These are phyloP conservation scores for Phialocephala sp. DNA, from an alignment of 2,329 filamentous ascomycete genomes.

Conservation along the genomic window DNA sequence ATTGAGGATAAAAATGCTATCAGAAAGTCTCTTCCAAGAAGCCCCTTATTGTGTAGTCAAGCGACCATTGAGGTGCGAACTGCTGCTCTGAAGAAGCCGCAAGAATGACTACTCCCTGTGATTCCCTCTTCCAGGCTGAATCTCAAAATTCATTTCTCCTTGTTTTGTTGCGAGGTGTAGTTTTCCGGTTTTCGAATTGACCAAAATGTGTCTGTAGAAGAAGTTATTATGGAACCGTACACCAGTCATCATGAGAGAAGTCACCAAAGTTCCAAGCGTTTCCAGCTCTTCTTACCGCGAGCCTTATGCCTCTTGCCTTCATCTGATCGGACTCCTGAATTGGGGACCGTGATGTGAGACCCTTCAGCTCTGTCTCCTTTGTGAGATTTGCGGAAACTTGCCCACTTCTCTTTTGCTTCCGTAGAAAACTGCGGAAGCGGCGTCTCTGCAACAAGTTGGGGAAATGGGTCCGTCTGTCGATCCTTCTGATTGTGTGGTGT, in stretches of 20 bases:
- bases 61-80: too few species aligned
- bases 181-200: not conserved
- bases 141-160: not conserved
- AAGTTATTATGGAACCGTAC: not conserved
- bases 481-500: not conserved
- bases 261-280: not conserved
- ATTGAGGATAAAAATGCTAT: too few species aligned
- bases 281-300: not conserved
- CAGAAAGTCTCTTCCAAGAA: too few species aligned
- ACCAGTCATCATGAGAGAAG: not conserved
- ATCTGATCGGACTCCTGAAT: not conserved
- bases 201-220: not conserved
- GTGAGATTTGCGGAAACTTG: not conserved
- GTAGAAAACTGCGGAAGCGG: not conserved
- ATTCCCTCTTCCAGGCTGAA: too few species aligned
- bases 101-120: too few species aligned
- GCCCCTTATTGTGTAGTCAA: too few species aligned
- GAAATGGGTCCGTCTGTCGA: not conserved
- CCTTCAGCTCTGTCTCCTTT: not conserved
- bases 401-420: not conserved
- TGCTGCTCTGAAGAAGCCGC: too few species aligned
- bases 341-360: not conserved
- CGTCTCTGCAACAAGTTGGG: not conserved
- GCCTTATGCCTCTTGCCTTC: not conserved
- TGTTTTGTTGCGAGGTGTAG: not conserved